Base-by-base conservation (phyloP, 1,284 basidiomycete species). In the Leccinum insolens region DNA sequence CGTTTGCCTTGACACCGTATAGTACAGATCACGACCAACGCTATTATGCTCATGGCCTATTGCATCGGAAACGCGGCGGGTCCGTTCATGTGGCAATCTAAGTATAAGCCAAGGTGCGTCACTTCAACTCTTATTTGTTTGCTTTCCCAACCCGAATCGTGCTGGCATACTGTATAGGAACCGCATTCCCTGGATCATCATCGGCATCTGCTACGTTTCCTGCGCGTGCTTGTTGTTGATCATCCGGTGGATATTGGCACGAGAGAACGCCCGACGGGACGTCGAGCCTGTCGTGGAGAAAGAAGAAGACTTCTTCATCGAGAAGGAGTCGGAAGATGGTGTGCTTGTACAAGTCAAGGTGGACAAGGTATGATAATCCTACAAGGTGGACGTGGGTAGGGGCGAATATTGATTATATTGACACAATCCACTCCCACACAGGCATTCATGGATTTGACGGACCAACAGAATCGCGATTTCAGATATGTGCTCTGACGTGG, bases 51-150 rank as follows among this genome's bases (percentile, higher is more conserved):
- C 17, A 85, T 85, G 65, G 87, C 88, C 1, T 91, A 92, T 73
- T 91, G 89, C 71, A 78, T 92, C 57, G 90, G 90, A 14, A 91
- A 92, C 69, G 79, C 89, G 14, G 85, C 86, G 8, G 88, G 88
- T 4, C 90, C 91, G 0, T 88, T 91, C 71, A 91, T 92, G 88
- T 93, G 90, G 90, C 83, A 89, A 90, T 90, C 17, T 78, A 79
- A 86, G 73, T 91, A 91, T 75, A 82, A 83, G 62, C 89, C 90
- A 41, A 83, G 89, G 87, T 88, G 78, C 70, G 60, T 22, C 20
- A 12, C 4, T 55, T 22, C 12, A 17, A 70, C 7, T 15, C 8
- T 12, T 28, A 5, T 41, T 41, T 22, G 7, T 22, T 55, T 14
- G 7, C 49, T 22, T 55, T 14, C 49, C 49, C 11, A 22, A 55